phyloP scores from a whole-genome alignment of 441 rosid species.

The Gossypium gossypioides region DNA sequence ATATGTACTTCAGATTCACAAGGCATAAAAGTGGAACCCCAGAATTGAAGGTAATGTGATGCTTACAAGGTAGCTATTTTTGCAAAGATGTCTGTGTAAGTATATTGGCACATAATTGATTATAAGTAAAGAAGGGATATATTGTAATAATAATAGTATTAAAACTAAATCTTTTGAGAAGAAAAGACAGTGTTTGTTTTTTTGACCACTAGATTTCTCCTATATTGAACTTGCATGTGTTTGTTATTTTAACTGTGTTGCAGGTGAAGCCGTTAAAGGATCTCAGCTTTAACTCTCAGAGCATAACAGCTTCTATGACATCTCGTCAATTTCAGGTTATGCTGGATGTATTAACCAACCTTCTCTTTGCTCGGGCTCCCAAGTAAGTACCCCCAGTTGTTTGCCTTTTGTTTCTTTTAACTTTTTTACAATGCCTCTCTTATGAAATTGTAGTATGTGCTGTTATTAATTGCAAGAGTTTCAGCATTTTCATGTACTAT shows the following conservation, averaged over 20 bases:
- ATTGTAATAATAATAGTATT: background rate
- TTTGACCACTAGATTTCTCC: conserved; percentile 7
- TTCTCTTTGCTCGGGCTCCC: conserved; percentile 94
- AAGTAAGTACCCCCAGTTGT: conserved; percentile 51
- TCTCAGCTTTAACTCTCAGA: conserved; percentile 77
- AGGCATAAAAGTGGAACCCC: conserved; percentile 96
- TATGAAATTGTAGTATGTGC: background rate
- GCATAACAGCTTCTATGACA: conserved; percentile 93
- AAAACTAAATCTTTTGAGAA: background rate
- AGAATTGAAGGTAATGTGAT: conserved; percentile 66
- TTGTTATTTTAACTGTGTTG: conserved; percentile 17
- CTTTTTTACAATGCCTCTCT: background rate
- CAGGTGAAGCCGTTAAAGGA: conserved; percentile 98
- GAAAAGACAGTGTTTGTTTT: background rate
- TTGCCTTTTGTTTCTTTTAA: conserved; percentile 6
- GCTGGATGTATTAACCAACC: conserved; percentile 94
- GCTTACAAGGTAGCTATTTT: conserved; percentile 14
- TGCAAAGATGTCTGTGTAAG: conserved; percentile 8
- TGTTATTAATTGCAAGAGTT: background rate
- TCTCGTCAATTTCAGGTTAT: conserved; percentile 98
- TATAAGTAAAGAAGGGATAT: background rate
- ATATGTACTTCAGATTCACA: conserved; percentile 87
- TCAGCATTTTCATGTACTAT: background rate
- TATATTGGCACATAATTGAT: background rate
- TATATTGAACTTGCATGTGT: conserved; percentile 11